These are phyloP conservation scores for Fusarium devonianum DNA, from an alignment of 2,329 filamentous ascomycete species.

Conservation along the genomic window DNA sequence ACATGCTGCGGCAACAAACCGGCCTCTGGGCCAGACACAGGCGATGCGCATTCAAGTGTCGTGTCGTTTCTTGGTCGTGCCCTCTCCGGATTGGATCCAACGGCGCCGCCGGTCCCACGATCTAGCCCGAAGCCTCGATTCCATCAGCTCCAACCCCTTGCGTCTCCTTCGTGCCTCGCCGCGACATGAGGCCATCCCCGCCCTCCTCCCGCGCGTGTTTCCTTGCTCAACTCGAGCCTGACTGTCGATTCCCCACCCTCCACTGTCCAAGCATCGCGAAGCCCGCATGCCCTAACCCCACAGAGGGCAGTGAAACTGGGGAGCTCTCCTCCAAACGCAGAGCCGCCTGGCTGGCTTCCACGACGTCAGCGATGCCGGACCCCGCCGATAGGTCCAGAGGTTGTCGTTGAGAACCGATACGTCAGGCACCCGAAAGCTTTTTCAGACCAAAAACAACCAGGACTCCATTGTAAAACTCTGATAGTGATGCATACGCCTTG, in stretches of 20 bases:
- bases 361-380: conserved; percentile 3
- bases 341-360: conserved; percentile 15
- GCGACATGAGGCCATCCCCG: conserved; percentile 27
- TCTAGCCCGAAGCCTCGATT: conserved; percentile 11
- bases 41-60: too few relatives aligned
- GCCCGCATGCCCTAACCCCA: conserved; percentile 18
- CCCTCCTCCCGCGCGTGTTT: conserved; percentile 11
- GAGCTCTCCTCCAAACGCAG: conserved; percentile 3
- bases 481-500: conserved; percentile 5
- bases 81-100: too few relatives aligned
- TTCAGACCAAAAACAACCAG: background rate
- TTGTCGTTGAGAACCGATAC: background rate
- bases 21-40: background rate
- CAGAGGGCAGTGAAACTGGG: conserved; percentile 4
- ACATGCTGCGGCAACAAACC: conserved; percentile 19
- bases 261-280: conserved; percentile 20
- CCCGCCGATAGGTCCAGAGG: conserved; percentile 8
- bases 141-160: conserved; percentile 24
- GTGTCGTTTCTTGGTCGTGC: too few relatives aligned
- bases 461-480: conserved; percentile 7
- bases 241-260: conserved; percentile 35
- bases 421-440: conserved; percentile 1
- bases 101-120: conserved; percentile 6
- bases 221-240: conserved; percentile 12
- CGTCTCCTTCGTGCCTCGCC: conserved; percentile 21